These are phyloP conservation scores for Serendipita sp. DNA, from an alignment of 768 basidiomycete species.

Conservation along the genomic window DNA sequence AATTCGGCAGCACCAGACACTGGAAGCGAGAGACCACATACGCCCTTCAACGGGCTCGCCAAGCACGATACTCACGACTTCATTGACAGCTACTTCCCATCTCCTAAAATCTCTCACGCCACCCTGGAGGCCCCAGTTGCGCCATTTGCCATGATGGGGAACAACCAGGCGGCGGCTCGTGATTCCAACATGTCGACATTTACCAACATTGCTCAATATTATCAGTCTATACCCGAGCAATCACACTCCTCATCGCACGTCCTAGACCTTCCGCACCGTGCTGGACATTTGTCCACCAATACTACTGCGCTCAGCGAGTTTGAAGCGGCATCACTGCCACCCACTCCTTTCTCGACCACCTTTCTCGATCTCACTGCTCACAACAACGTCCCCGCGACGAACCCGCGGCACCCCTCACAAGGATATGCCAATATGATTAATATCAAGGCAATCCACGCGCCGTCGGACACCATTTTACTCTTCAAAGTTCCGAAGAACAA, in stretches of 20 bases:
- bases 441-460: slow-evolving; percentile 2
- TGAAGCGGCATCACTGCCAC: neutral
- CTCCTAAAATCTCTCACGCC: neutral
- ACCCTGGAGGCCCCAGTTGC: neutral
- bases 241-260: neutral
- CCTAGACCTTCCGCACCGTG: neutral
- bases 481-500: neutral
- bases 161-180: neutral
- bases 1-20: neutral
- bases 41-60: neutral
- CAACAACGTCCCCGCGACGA: neutral
- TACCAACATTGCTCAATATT: slow-evolving; percentile 4
- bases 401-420: neutral
- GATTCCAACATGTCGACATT: neutral
- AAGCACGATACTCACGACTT: slow-evolving; percentile 1
- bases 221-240: neutral
- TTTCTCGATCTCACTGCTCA: neutral
- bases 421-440: neutral
- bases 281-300: neutral
- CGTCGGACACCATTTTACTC: neutral
- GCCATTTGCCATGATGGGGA: neutral
- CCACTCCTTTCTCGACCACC: neutral
- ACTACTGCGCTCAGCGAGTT: neutral
- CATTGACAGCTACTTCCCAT: neutral
- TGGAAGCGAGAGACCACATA: neutral